Conservation (phyloP, 148 eudicot species). For the Rhododendron ovatum region DNA sequence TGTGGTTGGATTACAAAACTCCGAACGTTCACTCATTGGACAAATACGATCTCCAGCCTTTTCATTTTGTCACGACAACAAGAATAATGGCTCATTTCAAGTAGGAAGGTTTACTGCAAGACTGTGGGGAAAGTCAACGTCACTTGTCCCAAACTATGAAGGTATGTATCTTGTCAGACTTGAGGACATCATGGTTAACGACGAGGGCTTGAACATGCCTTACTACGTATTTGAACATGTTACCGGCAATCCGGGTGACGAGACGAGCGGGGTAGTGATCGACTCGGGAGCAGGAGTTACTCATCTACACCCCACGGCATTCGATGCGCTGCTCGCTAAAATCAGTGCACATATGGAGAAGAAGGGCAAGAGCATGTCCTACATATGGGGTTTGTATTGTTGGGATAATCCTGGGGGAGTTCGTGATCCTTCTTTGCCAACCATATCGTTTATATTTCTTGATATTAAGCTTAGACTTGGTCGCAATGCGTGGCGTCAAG, state of each 20-base stretch:
- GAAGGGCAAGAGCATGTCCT: neutral
- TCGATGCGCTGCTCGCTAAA: neutral
- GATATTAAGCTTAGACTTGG: neutral
- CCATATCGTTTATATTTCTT: no score
- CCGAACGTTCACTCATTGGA: no score
- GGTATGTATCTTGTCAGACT: neutral
- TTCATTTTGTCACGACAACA: neutral
- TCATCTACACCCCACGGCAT: neutral
- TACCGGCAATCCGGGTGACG: neutral
- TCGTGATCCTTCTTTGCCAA: neutral
- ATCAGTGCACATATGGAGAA: neutral
- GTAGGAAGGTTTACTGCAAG: neutral
- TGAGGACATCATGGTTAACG: neutral
- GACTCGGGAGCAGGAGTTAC: neutral
- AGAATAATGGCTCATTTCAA: neutral
- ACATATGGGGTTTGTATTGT: neutral
- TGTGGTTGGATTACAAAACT: neutral
- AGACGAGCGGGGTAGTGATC: neutral
- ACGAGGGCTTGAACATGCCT: neutral
- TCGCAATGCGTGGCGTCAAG: neutral
- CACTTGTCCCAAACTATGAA: neutral
- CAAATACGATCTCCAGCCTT: neutral
- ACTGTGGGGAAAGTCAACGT: neutral
- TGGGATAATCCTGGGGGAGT: neutral
- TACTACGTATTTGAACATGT: neutral